These are phyloP conservation scores for Gigaspora rosea DNA, from an alignment of 192 early-diverging fungal species.

Conservation along the genomic window DNA sequence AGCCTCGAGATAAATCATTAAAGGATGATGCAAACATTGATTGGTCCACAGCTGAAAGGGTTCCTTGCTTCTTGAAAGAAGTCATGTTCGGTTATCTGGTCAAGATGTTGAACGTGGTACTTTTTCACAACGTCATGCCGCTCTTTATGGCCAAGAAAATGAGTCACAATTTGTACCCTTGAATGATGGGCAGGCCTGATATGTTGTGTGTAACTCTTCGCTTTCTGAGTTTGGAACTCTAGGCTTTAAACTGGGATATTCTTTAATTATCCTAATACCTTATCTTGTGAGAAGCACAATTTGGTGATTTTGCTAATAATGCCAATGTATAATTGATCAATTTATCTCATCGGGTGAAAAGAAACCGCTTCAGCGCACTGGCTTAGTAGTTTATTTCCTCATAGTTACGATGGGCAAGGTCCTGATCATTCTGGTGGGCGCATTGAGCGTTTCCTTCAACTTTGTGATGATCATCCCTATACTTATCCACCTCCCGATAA, in stretches of 20 bases:
- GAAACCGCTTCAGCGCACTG: constrained; percentile 87
- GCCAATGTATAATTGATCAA: constrained; percentile 99
- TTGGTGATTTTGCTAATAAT: constrained; percentile 97
- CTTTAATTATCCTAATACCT: constrained; percentile 92
- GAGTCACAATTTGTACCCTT: constrained; percentile 82
- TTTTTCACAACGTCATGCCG: constrained; percentile 97
- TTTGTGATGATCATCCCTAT: constrained; percentile 96
- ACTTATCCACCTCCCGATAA: constrained; percentile 75
- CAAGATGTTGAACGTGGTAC: constrained; percentile 99
- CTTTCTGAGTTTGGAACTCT: constrained; percentile 94
- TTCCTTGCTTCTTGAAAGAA: constrained; percentile 85
- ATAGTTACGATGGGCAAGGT: constrained; percentile 98
- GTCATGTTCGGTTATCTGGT: constrained; percentile 90
- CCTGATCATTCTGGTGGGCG: constrained; percentile 97
- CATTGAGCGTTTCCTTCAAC: constrained; percentile 93
- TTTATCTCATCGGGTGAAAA: constrained; percentile 95
- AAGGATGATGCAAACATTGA: constrained; percentile 82
- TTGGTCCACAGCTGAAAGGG: constrained; percentile 96
- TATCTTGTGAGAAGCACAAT: constrained; percentile 97
- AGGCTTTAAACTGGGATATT: constrained; percentile 98
- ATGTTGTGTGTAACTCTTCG: constrained; percentile 94
- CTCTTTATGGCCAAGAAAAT: constrained; percentile 91
- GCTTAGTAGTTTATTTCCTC: constrained; percentile 89
- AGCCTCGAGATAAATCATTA: constrained; percentile 80
- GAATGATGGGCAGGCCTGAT: constrained; percentile 82